A percentile compares a stretch with the other conserved stretches of the same genome.
Conservation (phyloP, 164 flowering plant species). For the Aristolochia contorta region DNA sequence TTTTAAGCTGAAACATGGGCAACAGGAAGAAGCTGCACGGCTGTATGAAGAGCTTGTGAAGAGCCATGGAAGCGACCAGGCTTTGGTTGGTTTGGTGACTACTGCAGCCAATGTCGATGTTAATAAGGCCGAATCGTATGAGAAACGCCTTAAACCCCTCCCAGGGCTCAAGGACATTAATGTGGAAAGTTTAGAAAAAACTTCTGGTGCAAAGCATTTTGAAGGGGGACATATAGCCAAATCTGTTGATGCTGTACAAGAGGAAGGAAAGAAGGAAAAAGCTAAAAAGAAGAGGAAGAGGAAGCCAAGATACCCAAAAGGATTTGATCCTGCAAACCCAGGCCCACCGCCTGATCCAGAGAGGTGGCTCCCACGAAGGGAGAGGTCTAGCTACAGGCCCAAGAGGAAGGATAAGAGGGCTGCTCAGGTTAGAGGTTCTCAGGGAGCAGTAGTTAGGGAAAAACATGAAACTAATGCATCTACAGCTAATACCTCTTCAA, state of each 20-base stretch:
- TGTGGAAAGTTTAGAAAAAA: constrained; percentile 68
- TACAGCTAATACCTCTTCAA: constrained; percentile 16
- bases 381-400: constrained; percentile 86
- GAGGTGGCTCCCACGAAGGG: constrained; percentile 92
- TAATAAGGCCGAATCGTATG: constrained; percentile 77
- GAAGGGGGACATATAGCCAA: constrained; percentile 22
- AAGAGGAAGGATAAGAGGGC: constrained; percentile 94
- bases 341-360: constrained; percentile 98
- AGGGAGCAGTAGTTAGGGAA: constrained; percentile 83
- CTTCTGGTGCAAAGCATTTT: constrained; percentile 69
- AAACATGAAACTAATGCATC: constrained; percentile 37
- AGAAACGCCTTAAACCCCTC: constrained; percentile 62
- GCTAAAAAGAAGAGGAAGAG: constrained; percentile 89
- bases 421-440: constrained; percentile 90
- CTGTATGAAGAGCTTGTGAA: constrained; percentile 73
- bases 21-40: constrained; percentile 58
- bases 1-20: constrained; percentile 82
- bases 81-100: constrained; percentile 70
- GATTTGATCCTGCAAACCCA: constrained; percentile 89
- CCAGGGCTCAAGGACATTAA: constrained; percentile 64
- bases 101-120: constrained; percentile 71
- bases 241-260: constrained; percentile 35
- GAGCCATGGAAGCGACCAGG: constrained; percentile 56
- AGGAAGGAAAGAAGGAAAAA: constrained; percentile 47
- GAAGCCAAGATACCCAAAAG: constrained; percentile 93